Evolutionary conservation across 371 early-diverging fungal species (phyloP).

Genomic region (Mortierella sp.): DNA sequence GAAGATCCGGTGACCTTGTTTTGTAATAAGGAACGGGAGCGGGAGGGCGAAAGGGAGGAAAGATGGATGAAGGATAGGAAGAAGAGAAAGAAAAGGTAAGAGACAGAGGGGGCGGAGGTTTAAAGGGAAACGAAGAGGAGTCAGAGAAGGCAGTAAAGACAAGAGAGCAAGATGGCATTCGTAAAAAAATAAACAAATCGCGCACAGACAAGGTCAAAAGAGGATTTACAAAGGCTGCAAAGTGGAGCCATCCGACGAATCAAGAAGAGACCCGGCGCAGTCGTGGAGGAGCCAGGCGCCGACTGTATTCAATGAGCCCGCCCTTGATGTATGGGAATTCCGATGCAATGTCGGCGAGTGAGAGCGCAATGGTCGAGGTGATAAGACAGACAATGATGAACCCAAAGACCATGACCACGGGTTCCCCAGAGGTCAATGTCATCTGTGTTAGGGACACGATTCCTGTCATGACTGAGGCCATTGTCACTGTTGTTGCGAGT

Average conservation of each 20-base stretch:
- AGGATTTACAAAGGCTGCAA: conserved; percentile 37
- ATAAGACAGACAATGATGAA: conserved; percentile 28
- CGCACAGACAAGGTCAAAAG: not conserved
- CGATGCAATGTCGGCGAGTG: conserved; percentile 41
- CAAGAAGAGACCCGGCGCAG: conserved; percentile 31
- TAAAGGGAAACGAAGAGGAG: not conserved
- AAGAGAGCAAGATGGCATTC: not conserved
- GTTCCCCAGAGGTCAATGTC: conserved; percentile 28
- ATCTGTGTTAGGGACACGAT: conserved; percentile 36
- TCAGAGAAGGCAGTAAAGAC: not conserved
- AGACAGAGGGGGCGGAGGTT: not conserved
- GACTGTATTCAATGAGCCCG: conserved; percentile 39
- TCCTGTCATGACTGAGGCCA: conserved; percentile 35
- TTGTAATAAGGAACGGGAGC: too few species aligned
- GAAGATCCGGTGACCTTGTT: conserved; percentile 28
- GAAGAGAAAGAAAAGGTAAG: too few species aligned
- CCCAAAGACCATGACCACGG: conserved; percentile 37
- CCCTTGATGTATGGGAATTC: conserved; percentile 40
- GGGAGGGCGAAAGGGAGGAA: not conserved
- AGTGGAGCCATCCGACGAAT: conserved; percentile 48
- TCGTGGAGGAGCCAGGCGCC: conserved; percentile 35
- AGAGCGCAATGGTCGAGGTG: conserved; percentile 27
- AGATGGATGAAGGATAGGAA: not conserved
- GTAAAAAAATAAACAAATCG: not conserved
- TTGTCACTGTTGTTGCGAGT: conserved; percentile 24